Base-by-base conservation (phyloP, 2,329 filamentous ascomycete species). In the Dactylellina leptospora region DNA sequence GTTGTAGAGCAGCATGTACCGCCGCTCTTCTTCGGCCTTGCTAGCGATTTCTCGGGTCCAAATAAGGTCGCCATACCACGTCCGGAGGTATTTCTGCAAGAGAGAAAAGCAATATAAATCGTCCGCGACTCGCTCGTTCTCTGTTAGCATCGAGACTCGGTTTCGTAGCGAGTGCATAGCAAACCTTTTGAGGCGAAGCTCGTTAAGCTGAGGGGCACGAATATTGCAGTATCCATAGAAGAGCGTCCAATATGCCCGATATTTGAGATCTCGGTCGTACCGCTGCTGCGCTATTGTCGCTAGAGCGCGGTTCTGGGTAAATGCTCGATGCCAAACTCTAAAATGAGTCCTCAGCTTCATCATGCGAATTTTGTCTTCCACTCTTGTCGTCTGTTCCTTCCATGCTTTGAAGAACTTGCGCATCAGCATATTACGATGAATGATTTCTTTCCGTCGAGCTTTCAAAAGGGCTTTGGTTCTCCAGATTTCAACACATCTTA, bases 181-280 rank as follows among this genome's bases (percentile, higher is more conserved):
- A 59, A 58, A 71, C 36, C 23, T 58, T 59, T 71, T 63, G 36
- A 71, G 58, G n/a, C 58, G 66, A 20, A 59, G 58, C 27, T 71
- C 58, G 18, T 71, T 71, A 3, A 71, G 22, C 40, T 63, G 66
- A 44, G 66, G 66, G 27, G 66, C 66, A 45, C 66, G 30, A 30
- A 62, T 58, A 42, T 71, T 71, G 50, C 66, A 71, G 38, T 61
- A 71, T 22, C 66, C 66, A n/a, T 71, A 73, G 50, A 64, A 73
- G 18, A 64, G 30, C 13, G 69, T 73, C 69, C 69, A 73, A 23
- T 73, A 73, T 1, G 69, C 69, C 10, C 69, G 16, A 18, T 66
- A 73, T 23, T 73, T 73, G 4, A 73, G 61, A 16, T 73, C 61
- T 9, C 60, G 55, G 1, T 61, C 47, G 30, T 73, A 73, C 6